Conservation (phyloP, 768 basidiomycete genomes). For the Roridomyces roridus region DNA sequence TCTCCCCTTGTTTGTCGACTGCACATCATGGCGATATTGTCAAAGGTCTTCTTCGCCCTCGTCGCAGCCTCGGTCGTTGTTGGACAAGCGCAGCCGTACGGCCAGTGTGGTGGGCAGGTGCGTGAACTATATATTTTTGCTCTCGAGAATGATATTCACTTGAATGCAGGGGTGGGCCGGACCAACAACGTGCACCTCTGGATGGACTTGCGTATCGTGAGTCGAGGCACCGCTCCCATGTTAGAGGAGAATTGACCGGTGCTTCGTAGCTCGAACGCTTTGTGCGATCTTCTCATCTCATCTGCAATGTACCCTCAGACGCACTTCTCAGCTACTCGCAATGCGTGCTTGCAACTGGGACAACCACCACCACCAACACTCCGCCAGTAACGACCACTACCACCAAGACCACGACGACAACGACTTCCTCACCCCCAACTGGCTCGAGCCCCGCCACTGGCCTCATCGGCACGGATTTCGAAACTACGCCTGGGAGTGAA, state of each 20-base stretch:
- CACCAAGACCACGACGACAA: slow-evolving; percentile 13
- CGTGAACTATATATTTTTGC: slow-evolving; percentile 11
- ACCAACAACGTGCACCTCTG: slow-evolving; percentile 25
- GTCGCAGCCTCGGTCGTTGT: not conserved
- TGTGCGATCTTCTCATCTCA: slow-evolving; percentile 9
- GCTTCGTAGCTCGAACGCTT: slow-evolving; percentile 19
- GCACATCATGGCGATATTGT: too few relatives aligned
- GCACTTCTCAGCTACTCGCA: slow-evolving; percentile 25
- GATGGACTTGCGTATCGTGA: slow-evolving; percentile 26
- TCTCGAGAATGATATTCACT: slow-evolving; percentile 8
- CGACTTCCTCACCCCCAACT: slow-evolving; percentile 17
- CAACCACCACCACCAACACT: slow-evolving; percentile 19
- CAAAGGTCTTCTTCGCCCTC: too few relatives aligned
- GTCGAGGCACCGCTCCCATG: slow-evolving; percentile 16
- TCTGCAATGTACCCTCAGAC: slow-evolving; percentile 5
- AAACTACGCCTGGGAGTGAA: slow-evolving; percentile 21
- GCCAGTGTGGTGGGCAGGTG: slow-evolving; percentile 13
- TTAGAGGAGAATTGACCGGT: slow-evolving; percentile 12
- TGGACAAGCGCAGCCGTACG: not conserved
- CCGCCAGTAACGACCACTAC: slow-evolving; percentile 6
- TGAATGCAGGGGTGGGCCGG: slow-evolving; percentile 21
- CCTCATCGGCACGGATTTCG: slow-evolving; percentile 25
- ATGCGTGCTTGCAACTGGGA: slow-evolving; percentile 23
- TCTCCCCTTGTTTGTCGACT: too few relatives aligned
- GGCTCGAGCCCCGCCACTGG: slow-evolving; percentile 19